phyloP scores from a whole-genome alignment of 148 eudicot species.

The Bassia scoparia region DNA sequence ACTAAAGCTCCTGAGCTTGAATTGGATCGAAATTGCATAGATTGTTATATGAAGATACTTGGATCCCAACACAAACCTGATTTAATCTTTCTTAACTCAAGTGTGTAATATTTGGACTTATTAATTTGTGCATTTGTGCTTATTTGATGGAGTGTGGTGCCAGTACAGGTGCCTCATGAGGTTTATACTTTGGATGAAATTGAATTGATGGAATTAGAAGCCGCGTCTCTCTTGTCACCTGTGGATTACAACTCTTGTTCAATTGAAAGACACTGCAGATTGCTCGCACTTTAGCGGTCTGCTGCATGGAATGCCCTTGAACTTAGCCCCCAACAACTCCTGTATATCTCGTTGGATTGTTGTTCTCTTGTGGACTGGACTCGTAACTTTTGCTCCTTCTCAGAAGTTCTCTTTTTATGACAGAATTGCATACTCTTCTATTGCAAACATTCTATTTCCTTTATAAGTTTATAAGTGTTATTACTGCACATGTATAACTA shows the following conservation, averaged over 20 bases:
- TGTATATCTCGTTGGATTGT: conserved; percentile 58
- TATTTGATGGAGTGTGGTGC: conserved; percentile 23
- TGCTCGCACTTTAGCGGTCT: conserved; percentile 63
- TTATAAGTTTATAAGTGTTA: background rate
- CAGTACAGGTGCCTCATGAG: conserved; percentile 89
- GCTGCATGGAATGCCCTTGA: conserved; percentile 73
- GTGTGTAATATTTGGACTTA: background rate
- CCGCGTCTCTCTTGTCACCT: conserved; percentile 71
- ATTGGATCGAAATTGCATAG: background rate
- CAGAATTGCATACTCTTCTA: background rate
- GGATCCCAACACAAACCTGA: background rate
- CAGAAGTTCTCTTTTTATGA: background rate
- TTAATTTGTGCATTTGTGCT: too few relatives aligned
- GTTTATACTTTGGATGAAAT: conserved; percentile 84
- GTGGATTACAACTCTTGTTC: conserved; percentile 79
- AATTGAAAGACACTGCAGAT: conserved; percentile 73
- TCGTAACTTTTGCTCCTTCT: conserved; percentile 31
- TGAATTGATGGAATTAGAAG: conserved; percentile 75
- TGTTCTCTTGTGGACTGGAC: conserved; percentile 71
- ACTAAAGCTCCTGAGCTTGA: background rate
- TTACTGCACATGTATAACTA: background rate
- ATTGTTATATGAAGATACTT: background rate
- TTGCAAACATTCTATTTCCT: background rate
- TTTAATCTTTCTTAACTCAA: background rate
- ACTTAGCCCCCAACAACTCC: conserved; percentile 50